These are phyloP conservation scores for Aspergillus jensenii DNA, from an alignment of 2,329 filamentous ascomycete species.

Conservation along the genomic window DNA sequence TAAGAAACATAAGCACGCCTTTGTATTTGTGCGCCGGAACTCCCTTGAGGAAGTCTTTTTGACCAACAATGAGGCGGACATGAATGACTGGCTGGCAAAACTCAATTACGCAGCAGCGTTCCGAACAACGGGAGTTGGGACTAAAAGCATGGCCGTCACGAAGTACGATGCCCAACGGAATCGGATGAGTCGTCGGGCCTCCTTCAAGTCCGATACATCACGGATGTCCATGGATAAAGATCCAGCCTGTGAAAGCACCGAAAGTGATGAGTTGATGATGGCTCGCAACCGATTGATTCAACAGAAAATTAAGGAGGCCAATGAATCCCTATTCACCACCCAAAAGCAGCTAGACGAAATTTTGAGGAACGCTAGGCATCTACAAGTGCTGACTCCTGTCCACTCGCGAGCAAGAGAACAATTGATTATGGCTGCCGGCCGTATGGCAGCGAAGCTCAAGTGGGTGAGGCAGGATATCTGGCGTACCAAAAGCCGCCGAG, in stretches of 20 bases:
- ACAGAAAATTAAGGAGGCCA: constrained; percentile 77
- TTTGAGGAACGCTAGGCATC: constrained; percentile 83
- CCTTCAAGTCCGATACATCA: constrained; percentile 54
- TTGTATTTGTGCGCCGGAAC: constrained; percentile 83
- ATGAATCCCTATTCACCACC: constrained; percentile 70
- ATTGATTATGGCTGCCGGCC: constrained; percentile 78
- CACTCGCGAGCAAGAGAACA: constrained; percentile 86
- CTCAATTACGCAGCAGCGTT: constrained; percentile 97
- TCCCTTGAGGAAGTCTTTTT: constrained; percentile 87
- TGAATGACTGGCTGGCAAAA: constrained; percentile 96
- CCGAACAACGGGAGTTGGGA: constrained; percentile 83
- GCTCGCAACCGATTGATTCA: constrained; percentile 81
- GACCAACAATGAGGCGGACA: constrained; percentile 83
- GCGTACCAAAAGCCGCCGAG: constrained; percentile 85
- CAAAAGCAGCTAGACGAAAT: constrained; percentile 80
- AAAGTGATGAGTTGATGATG: constrained; percentile 81
- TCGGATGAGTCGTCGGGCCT: constrained; percentile 65
- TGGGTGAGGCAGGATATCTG: constrained; percentile 95
- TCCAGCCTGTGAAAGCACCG: constrained; percentile 71
- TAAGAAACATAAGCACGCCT: constrained; percentile 91
- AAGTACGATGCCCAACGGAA: constrained; percentile 76
- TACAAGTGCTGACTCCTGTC: constrained; percentile 85
- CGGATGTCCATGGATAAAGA: constrained; percentile 68
- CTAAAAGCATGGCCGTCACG: constrained; percentile 81
- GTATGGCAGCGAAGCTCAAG: constrained; percentile 83